Base-by-base conservation (phyloP, 192 early-diverging fungal species). In the Paraglomus occultum region DNA sequence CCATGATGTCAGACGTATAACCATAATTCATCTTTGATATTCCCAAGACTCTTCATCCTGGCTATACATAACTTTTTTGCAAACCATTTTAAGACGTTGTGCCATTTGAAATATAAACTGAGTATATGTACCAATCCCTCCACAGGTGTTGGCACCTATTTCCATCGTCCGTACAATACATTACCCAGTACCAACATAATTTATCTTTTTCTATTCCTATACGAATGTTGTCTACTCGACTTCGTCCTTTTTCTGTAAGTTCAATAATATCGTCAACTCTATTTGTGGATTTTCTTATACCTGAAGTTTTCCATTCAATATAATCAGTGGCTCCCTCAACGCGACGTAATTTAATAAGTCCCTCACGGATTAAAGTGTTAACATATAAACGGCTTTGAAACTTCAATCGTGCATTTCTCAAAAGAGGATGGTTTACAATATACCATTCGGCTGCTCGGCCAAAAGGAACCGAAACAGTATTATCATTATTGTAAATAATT, bases 401-500 rank as follows among this genome's bases (percentile, higher is more conserved):
- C n/a, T 39, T 59, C 43, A 59, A 39, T 17, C 31, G 18, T 6
- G 38, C 44, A 60, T 60, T 42, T 60, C 44, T 60, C 18, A 60
- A 60, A 10, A 60, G 38, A n/a, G 58, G 38, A 60, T 42, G 58
- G 14, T 60, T 38, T 60, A 60, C 40, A 42, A 60, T 42, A 39
- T 60, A 60, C 31, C 58, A 60, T 42, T 60, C 58, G n/a, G 58
- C 31, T 40, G 44, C 58, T 11, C 31, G 1, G 12, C 58, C 58
- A 60, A 60, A 60, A 60, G 58, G 58, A 40, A 60, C 39, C n/a
- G 22, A 40, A 42, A 60, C 38, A 0, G 58, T 42, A 23, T 60
- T 39, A 12, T 60, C 58, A 60, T 0, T 39, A 12, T 60, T 60
- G 11, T 43, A 60, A 54, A 54, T 54, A 17, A 54, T 54, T 54